Evolutionary conservation across 345 rosid species (phyloP), one percentile per base, ranked within the genome.

Genomic region (Aurinia saxatilis): DNA sequence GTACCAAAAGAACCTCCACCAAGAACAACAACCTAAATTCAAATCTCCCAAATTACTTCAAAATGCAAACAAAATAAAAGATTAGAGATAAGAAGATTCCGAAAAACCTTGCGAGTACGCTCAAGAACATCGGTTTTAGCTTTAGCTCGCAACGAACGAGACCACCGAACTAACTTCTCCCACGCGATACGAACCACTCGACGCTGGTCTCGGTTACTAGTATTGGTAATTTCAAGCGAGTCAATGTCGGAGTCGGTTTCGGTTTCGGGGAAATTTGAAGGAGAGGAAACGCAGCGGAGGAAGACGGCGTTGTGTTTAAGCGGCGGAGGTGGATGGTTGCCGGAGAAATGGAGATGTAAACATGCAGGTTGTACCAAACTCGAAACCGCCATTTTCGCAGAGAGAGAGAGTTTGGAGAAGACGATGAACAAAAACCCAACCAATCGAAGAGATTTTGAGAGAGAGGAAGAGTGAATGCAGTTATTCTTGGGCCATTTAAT

Each of bases 1-100:
- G 96, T 91, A 58, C 91, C 98, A 74, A 91, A 91, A 17, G 98
- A 91, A 27, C 98, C 98, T 49, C 98, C 98, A 57, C 98, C 98
- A 50, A 91, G 88, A 74, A 91, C 98, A 63, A 86, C 98, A 49
- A 91, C 96, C 98, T 91, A 58, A 57, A 65, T 17, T 23, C 33
- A 47, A 57, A n/a, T 51, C 45, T 44, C 40, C 47, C 49, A 49
- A 12, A 34, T 31, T 17, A 10, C 47, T 21, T 10, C 8, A 29
- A 21, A n/a, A 19, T 33, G 33, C 40, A 50, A 48, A 15, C 8
- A 36, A 2, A 59, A 27, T 21, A 7, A 5, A 21, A 3, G 3
- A 33, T 40, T 7, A 50, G 3, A 11, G 0, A 2, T 18, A 14
- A 19, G 49, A 48, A 37, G n/a, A n/a, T n/a, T n/a, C n/a, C n/a